Conservation (phyloP, 1,284 basidiomycete genomes). For the Trichosporon sp. region DNA sequence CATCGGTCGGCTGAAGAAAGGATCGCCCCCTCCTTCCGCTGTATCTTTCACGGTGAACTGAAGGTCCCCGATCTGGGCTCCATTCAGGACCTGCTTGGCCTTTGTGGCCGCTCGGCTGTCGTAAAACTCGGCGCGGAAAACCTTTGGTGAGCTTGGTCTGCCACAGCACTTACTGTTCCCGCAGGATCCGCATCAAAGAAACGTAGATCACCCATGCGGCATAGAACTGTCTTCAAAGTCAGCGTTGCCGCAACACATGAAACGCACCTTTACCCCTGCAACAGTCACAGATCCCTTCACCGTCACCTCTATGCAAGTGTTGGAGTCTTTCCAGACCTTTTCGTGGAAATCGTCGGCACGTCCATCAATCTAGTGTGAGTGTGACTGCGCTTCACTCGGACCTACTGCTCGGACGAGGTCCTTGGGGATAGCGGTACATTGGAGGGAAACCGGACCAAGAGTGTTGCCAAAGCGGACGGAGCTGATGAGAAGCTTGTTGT, state of each 20-base stretch:
- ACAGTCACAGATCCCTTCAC: slow-evolving; percentile 1
- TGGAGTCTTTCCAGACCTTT: slow-evolving; percentile 20
- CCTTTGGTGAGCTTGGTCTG: slow-evolving; percentile 19
- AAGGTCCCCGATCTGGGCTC: slow-evolving; percentile 15
- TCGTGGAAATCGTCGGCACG: slow-evolving; percentile 16
- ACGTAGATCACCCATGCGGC: neutral
- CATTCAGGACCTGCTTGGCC: slow-evolving; percentile 25
- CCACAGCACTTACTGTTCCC: neutral
- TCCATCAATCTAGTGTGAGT: slow-evolving; percentile 15
- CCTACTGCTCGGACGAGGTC: neutral
- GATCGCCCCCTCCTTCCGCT: slow-evolving; percentile 9
- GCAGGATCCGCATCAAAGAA: neutral
- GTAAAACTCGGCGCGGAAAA: slow-evolving; percentile 37
- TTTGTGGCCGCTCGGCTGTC: slow-evolving; percentile 33
- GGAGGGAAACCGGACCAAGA: neutral
- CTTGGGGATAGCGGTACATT: neutral
- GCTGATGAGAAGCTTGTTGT: slow-evolving; percentile 17
- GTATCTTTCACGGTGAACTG: slow-evolving; percentile 9
- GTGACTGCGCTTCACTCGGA: neutral
- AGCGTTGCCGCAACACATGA: neutral
- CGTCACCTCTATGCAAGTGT: slow-evolving; percentile 4
- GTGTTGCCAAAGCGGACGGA: slow-evolving; percentile 16
- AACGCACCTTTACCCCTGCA: slow-evolving; percentile 19
- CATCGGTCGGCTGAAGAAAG: slow-evolving; percentile 13
- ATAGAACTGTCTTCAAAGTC: neutral